phyloP scores from a whole-genome alignment of 768 basidiomycete species.

The Lactarius evosmus region DNA sequence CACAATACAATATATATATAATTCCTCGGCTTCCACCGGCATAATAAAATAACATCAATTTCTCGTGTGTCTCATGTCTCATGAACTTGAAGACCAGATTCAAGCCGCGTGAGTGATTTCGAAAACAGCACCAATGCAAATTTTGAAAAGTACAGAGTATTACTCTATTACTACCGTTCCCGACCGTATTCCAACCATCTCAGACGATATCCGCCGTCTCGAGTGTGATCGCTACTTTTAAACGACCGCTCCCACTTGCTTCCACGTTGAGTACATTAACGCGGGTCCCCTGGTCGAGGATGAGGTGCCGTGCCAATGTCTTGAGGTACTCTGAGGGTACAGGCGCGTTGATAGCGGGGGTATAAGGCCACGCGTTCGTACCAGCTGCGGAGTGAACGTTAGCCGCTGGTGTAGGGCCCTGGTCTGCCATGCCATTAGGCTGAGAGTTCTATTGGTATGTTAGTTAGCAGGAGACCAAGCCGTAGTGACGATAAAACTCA shows the following conservation, averaged over 20 bases:
- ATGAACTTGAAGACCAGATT: no score
- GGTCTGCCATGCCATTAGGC: no score
- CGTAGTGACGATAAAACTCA: neutral
- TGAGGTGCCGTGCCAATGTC: neutral
- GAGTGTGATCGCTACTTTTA: conserved; percentile 1
- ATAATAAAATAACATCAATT: no score
- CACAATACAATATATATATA: no score
- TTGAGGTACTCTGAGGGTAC: neutral
- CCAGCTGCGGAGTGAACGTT: neutral
- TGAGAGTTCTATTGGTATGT: neutral
- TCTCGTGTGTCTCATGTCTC: no score
- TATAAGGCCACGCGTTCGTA: neutral
- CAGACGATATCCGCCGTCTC: conserved; percentile 9
- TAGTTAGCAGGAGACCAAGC: neutral
- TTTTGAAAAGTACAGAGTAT: no score
- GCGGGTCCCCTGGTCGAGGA: conserved; percentile 6
- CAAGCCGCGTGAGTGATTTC: no score
- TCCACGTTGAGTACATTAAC: conserved; percentile 4
- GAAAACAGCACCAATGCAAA: no score
- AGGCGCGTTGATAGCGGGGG: neutral
- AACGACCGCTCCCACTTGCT: neutral
- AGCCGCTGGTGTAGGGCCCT: neutral
- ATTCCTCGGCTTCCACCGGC: no score
- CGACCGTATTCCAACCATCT: neutral
- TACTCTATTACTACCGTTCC: neutral